Evolutionary conservation across 768 basidiomycete genomes (phyloP), one percentile per base, ranked within the genome.

Genomic region (Mycena vitilis): DNA sequence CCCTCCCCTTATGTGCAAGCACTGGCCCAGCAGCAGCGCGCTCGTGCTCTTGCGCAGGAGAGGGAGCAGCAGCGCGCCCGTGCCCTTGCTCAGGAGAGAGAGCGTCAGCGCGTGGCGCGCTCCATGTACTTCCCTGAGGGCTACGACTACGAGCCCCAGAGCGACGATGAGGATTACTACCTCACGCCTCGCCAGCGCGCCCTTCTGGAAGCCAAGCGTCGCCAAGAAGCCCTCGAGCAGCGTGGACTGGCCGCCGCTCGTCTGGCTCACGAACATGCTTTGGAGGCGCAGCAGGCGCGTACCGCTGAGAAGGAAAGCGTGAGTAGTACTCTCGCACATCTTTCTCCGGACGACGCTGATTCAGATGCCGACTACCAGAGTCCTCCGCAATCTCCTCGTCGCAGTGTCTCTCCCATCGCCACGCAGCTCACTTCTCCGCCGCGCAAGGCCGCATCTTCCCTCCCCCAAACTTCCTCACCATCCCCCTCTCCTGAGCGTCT

Each of bases 91-190:
- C 75, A 75, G 22, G 76, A 76, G 42, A 66, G 79, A 20, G 81
- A 80, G 8, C 79, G 79, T 23, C 77, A 76, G 44, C 81, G 80
- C 23, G 75, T 77, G 1, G 79, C 80, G 22, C 76, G 81, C 45
- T 77, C 80, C 13, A 77, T 80, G 59, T 85, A 82, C 64, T 78
- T 85, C 36, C 84, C 84, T 7, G 78, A 81, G 18, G 83, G 84
- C 54, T 74, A 75, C 22, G 75, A 76, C 48, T 77, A 78, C 51
- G 76, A 76, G 25, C 73, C 74, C 57, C 79, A 79, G 15, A 76
- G 81, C 36, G 79, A 79, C 34, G 74, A 73, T 40, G 73, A 74
- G 48, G 71, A 69, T 57, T 60, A 65, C 47, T 70, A 70, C 49
- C 48, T 71, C 34, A 61, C 47, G 7, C 80, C 79, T 2, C 78